Base-by-base conservation (phyloP, 768 basidiomycete species). In the Trametes cubensis region DNA sequence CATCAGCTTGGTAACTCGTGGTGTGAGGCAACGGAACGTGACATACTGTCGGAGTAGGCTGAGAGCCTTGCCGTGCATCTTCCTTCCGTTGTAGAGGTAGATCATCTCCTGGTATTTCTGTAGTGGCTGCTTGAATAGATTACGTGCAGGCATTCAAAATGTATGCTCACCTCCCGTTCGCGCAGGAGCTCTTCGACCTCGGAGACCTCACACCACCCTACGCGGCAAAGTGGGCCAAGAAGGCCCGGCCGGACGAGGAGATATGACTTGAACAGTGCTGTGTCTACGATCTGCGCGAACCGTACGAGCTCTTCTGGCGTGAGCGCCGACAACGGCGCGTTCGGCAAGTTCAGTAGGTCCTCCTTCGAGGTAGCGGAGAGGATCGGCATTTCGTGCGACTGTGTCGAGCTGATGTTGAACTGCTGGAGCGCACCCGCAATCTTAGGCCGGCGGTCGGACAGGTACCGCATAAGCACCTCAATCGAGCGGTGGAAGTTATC, bases 181-280 rank as follows among this genome's bases (percentile, higher is more conserved):
- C 85, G 82, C 55, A 99, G 75, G 62, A 94, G 84, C 71, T 91
- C 94, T 72, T 99, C 95, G 0, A 95, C 92, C 69, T 95, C 92
- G 5, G 86, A 86, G 1, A 98, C 95, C 70, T 98, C 97, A 74
- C 96, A 98, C 94, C 95, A 99, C 2, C 92, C 85, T 25, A 96
- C 78, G 45, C 96, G 83, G 74, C 96, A 98, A 52, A 98, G 74
- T 30, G 92, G 86, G 0, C 92, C 94, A 11, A 98, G 77, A 59
- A 99, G 76, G 13, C 81, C 83, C 0, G 96, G 94, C 46, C 89
- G 80, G 44, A 89, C 88, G 21, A 92, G 81, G 21, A 98, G 77
- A 73, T 96, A 97, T 3, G 90, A 87, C 75, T 97, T 96, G 76
- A 98, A 95, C 65, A 98, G 76, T 10, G 92, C 95, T 0, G 97